Base-by-base conservation (phyloP, 2,329 filamentous ascomycete species). In the Fusarium avenaceum region DNA sequence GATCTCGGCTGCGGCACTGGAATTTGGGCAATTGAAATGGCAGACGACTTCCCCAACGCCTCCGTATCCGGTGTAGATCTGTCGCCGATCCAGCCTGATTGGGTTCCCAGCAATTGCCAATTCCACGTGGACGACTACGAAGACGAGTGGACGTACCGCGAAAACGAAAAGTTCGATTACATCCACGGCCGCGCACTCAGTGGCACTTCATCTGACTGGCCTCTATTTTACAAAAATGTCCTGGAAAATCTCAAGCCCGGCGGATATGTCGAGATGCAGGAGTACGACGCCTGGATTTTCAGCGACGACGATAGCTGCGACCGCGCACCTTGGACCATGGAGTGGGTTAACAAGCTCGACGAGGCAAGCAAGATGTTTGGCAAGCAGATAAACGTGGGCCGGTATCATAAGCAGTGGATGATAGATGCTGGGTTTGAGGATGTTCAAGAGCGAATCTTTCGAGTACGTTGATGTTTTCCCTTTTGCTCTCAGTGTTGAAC, bases 51-150 rank as follows among this genome's bases (percentile, higher is more conserved):
- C 62, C 77, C 80, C 5, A 63, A 65, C 5, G 74, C 79, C 1
- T 64, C 70, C 7, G 76, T 82, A 11, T 72, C 80, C 20, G 87
- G 86, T 13, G 81, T 86, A 7, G 87, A 89, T 71, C 80, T 89
- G 4, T 86, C 84, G 14, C 86, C 86, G 2, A 87, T 88, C 40
- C 86, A 89, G 71, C 86, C 86, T 4, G 63, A 61, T 10, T 74
- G 83, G 78, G 84, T 89, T 5, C 87, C 88, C 2, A 80, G 82
- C 28, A 91, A 91, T 70, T 86, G 89, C 61, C 83, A 85, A 57
- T 91, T 91, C 69, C 82, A 89, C 57, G 84, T 91, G 35, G 89
- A 92, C 72, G 89, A 92, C 72, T 85, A 86, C 35, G 87, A 89
- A 72, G 83, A 87, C 71, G 72, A 78, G 28, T 81, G 68, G 77